These are phyloP conservation scores for Sphagnum magellanicum DNA, from an alignment of 228 moss, liverwort and hornwort genomes.

Conservation along the genomic window DNA sequence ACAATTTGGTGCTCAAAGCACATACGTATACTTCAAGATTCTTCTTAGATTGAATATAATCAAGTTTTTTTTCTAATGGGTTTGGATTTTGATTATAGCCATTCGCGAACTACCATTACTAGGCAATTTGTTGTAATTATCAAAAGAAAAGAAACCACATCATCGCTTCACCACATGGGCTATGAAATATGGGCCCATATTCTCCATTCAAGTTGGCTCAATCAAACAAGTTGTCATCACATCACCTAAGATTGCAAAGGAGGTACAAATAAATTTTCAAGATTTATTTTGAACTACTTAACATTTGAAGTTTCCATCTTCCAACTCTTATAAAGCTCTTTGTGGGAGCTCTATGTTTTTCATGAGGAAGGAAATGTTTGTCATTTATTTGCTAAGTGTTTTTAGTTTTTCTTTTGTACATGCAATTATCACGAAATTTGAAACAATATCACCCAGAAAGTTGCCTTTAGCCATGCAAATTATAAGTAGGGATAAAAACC, in stretches of 20 bases:
- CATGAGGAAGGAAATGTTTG: no score
- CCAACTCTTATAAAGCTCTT: no score
- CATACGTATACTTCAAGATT: no score
- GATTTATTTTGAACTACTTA: background rate
- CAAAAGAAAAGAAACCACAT: constrained; percentile 55
- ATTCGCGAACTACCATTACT: constrained; percentile 60
- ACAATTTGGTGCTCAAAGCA: no score
- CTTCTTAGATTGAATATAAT: background rate
- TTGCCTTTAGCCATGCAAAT: constrained; percentile 39
- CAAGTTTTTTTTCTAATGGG: background rate
- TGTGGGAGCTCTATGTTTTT: no score
- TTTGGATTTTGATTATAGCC: constrained; percentile 20
- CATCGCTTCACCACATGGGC: constrained; percentile 59
- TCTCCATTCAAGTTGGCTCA: constrained; percentile 42
- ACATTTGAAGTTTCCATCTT: no score
- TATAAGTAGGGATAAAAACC: constrained; percentile 44
- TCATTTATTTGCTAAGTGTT: background rate
- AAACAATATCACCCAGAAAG: constrained; percentile 41
- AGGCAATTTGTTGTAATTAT: no score
- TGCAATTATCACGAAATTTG: constrained; percentile 56
- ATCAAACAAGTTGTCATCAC: constrained; percentile 43
- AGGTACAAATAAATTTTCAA: constrained; percentile 10
- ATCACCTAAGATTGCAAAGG: constrained; percentile 53
- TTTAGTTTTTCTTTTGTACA: constrained; percentile 2
- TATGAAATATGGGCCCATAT: constrained; percentile 60